Evolutionary conservation across 2,329 filamentous ascomycete species (phyloP).

Genomic region (Chaetomium sp.): DNA sequence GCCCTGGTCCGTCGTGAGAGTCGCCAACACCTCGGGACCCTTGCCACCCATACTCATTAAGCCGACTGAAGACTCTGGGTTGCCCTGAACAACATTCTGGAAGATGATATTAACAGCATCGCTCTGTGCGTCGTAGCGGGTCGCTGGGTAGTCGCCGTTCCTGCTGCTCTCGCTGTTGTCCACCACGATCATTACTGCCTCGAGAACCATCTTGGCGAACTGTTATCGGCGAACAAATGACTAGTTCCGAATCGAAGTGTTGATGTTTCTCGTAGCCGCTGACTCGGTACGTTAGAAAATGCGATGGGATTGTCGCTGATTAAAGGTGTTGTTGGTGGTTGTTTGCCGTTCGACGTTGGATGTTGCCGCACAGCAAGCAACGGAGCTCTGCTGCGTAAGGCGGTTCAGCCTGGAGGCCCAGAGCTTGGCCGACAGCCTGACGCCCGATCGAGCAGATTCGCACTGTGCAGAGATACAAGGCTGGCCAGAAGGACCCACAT

Average conservation of each 20-base stretch:
- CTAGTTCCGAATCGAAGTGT: neutral
- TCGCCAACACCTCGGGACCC: slow-evolving; percentile 95
- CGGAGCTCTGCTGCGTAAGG: slow-evolving; percentile 43
- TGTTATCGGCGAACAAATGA: slow-evolving; percentile 22
- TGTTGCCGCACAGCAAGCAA: slow-evolving; percentile 15
- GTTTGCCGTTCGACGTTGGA: slow-evolving; percentile 11
- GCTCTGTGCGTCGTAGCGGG: slow-evolving; percentile 92
- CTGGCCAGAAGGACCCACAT: slow-evolving; percentile 17
- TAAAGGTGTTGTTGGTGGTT: slow-evolving; percentile 12
- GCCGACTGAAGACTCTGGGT: slow-evolving; percentile 95
- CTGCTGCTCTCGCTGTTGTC: slow-evolving; percentile 99
- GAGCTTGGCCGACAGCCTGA: slow-evolving; percentile 13
- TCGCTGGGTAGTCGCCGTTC: slow-evolving; percentile 91
- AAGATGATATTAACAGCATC: slow-evolving; percentile 96
- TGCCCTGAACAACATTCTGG: slow-evolving; percentile 90
- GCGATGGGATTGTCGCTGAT: slow-evolving; percentile 22
- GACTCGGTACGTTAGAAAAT: neutral
- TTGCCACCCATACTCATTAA: slow-evolving; percentile 99
- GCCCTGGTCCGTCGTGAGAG: slow-evolving; percentile 92
- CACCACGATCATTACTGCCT: slow-evolving; percentile 99
- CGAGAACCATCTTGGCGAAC: slow-evolving; percentile 83
- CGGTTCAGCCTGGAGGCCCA: slow-evolving; percentile 47
- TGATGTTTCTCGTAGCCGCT: neutral
- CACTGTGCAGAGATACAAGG: slow-evolving; percentile 6
- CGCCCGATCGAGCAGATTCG: slow-evolving; percentile 7